phyloP scores from a whole-genome alignment of 306 rosid species.

The Carpinus fangiana region DNA sequence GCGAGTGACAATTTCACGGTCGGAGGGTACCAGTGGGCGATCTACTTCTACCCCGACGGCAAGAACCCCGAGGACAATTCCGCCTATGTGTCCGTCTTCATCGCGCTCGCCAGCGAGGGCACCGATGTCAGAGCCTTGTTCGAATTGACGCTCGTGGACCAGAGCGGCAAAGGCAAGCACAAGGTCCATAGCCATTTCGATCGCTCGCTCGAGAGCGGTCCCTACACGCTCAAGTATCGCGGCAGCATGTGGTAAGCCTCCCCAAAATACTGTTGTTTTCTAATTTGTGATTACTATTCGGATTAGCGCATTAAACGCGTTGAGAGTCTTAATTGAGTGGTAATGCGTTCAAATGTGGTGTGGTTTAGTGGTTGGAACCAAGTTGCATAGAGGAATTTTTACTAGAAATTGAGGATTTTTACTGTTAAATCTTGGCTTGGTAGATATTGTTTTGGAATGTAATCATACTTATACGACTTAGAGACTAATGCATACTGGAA shows the following conservation, averaged over 20 bases:
- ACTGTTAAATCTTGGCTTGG: no score
- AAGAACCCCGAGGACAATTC: slow-evolving; percentile 86
- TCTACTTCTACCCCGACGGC: slow-evolving; percentile 86
- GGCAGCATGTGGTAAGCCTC: slow-evolving; percentile 92
- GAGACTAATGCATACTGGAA: no score
- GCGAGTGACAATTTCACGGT: slow-evolving; percentile 73
- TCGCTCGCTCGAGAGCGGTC: slow-evolving; percentile 89
- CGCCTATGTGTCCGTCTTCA: slow-evolving; percentile 76
- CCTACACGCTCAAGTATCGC: slow-evolving; percentile 78
- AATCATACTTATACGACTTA: no score
- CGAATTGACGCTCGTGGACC: slow-evolving; percentile 84
- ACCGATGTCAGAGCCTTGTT: slow-evolving; percentile 81
- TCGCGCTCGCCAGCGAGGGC: slow-evolving; percentile 82
- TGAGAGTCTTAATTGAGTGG: no score
- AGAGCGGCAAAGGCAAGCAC: slow-evolving; percentile 79
- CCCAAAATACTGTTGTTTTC: background rate
- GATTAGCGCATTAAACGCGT: background rate
- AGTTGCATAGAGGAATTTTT: no score
- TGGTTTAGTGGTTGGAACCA: no score
- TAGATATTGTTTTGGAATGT: no score
- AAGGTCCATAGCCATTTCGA: slow-evolving; percentile 95
- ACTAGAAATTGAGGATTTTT: no score
- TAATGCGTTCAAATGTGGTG: no score
- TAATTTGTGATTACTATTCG: background rate
- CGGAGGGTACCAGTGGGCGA: slow-evolving; percentile 86